phyloP scores from a whole-genome alignment of 495 filamentous ascomycete species.

The Hypoxylon lenormandii region DNA sequence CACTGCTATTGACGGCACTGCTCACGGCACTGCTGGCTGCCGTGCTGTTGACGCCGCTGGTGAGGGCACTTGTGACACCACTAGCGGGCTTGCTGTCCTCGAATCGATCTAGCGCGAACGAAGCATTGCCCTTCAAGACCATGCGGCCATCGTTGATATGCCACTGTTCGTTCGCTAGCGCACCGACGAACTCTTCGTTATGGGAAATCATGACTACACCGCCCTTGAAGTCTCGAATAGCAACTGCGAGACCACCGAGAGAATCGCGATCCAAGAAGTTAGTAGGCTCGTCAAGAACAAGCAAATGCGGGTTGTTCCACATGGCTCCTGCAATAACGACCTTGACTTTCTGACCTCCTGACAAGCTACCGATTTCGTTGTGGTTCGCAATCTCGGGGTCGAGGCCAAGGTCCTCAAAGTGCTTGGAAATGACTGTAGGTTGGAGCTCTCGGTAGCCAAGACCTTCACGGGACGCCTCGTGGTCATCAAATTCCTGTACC shows the following conservation, averaged over 20 bases:
- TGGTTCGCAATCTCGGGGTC: slow-evolving; percentile 98
- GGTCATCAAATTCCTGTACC: slow-evolving; percentile 97
- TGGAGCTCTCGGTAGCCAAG: slow-evolving; percentile 92
- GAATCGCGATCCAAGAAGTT: slow-evolving; percentile 99
- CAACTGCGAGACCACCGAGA: slow-evolving; percentile 91
- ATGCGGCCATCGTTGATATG: slow-evolving; percentile 89
- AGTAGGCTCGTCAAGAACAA: slow-evolving; percentile 98
- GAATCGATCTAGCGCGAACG: slow-evolving; percentile 82
- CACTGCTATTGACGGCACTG: slow-evolving; percentile 84
- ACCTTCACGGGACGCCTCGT: slow-evolving; percentile 96
- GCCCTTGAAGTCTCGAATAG: slow-evolving; percentile 96
- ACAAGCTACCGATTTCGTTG: slow-evolving; percentile 96
- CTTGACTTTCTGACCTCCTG: slow-evolving; percentile 99
- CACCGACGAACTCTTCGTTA: slow-evolving; percentile 98
- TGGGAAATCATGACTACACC: slow-evolving; percentile 99
- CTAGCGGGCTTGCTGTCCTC: slow-evolving; percentile 80
- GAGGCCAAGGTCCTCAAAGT: slow-evolving; percentile 95
- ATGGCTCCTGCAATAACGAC: slow-evolving; percentile 96
- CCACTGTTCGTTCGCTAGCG: slow-evolving; percentile 93
- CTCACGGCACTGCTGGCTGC: slow-evolving; percentile 69
- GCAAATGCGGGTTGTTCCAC: slow-evolving; percentile 98
- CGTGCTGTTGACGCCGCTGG: slow-evolving; percentile 67
- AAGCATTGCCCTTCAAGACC: slow-evolving; percentile 79
- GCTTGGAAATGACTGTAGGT: slow-evolving; percentile 92
- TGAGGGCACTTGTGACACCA: slow-evolving; percentile 63